phyloP scores from a whole-genome alignment of 2,329 filamentous ascomycete species.

The Chaetoscypha palmicola region DNA sequence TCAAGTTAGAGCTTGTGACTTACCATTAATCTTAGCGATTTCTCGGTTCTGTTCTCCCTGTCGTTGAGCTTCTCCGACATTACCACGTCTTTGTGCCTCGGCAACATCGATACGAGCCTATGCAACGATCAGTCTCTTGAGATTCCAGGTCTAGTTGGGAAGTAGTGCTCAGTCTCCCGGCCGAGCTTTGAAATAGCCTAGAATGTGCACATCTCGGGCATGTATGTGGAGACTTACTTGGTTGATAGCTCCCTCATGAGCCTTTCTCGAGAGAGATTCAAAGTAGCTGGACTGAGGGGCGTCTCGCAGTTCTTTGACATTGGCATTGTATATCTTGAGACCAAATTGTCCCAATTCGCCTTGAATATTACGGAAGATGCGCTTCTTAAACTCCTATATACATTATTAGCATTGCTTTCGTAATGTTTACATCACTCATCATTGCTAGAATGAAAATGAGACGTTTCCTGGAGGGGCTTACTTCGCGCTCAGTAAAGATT shows the following conservation, averaged over 20 bases:
- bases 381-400: constrained; percentile 57
- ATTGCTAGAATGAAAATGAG: no score
- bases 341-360: constrained; percentile 74
- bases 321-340: constrained; percentile 63
- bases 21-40: constrained; percentile 80
- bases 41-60: constrained; percentile 76
- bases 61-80: constrained; percentile 71
- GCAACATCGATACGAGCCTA: constrained; percentile 60
- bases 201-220: no score
- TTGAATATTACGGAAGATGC: constrained; percentile 52
- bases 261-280: constrained; percentile 71
- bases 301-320: constrained; percentile 82
- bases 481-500: constrained; percentile 61
- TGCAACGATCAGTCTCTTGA: no score
- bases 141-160: no score
- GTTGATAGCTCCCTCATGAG: constrained; percentile 77
- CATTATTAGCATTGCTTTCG: not conserved
- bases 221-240: no score
- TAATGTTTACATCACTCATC: no score
- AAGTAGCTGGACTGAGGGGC: constrained; percentile 79
- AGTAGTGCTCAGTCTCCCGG: no score
- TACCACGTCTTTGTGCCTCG: constrained; percentile 57
- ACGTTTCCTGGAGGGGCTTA: not conserved
- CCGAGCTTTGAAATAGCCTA: no score
- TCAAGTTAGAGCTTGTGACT: constrained; percentile 60